Evolutionary conservation across 164 flowering plant species (phyloP).

Genomic region (Macadamia integrifolia): DNA sequence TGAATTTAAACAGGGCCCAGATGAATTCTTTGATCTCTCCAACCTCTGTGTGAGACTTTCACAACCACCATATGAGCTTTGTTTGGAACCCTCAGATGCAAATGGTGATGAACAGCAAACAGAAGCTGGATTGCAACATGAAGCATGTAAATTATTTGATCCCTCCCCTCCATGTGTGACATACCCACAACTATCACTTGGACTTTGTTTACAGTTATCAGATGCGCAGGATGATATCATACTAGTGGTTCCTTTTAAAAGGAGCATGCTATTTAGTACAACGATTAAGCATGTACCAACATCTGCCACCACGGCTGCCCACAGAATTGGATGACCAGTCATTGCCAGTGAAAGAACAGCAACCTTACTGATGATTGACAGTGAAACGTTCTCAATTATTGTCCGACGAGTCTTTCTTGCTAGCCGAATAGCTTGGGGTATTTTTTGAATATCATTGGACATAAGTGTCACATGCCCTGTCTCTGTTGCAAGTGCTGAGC

Average conservation of each 20-base stretch:
- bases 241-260: conserved; percentile 33
- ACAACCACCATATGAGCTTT: too few relatives aligned
- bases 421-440: conserved; percentile 55
- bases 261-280: conserved; percentile 78
- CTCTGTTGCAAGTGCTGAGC: conserved; percentile 86
- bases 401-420: conserved; percentile 46
- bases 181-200: neutral
- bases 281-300: conserved; percentile 87
- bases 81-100: too few relatives aligned
- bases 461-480: conserved; percentile 77
- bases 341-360: conserved; percentile 63
- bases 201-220: conserved; percentile 1
- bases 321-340: conserved; percentile 79
- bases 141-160: neutral
- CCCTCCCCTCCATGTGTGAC: neutral
- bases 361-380: conserved; percentile 58
- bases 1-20: too few relatives aligned
- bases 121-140: conserved; percentile 2
- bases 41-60: too few relatives aligned
- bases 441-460: conserved; percentile 77
- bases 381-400: conserved; percentile 49
- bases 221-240: neutral
- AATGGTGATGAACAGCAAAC: neutral
- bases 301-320: conserved; percentile 90
- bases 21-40: too few relatives aligned